Evolutionary conservation across 2,329 filamentous ascomycete species (phyloP).

Genomic region (Penicillium nordicum): DNA sequence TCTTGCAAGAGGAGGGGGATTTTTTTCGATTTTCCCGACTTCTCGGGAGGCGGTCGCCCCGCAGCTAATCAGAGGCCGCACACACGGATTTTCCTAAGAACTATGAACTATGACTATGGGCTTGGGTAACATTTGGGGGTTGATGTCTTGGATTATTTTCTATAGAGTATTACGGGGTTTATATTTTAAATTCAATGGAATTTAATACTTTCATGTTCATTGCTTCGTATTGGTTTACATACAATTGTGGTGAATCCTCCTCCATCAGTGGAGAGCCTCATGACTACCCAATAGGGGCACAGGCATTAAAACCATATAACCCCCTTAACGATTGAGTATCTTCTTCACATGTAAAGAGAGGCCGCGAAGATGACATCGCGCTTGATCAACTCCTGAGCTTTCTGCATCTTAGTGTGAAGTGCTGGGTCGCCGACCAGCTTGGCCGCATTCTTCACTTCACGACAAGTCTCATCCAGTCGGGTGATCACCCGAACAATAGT

Average conservation of each 20-base stretch:
- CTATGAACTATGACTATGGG: neutral
- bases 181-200: no score
- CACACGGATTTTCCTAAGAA: conserved; percentile 17
- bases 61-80: conserved; percentile 30
- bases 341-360: conserved; percentile 72
- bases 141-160: neutral
- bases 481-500: conserved; percentile 96
- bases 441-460: conserved; percentile 96
- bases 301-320: neutral
- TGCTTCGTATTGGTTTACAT: neutral
- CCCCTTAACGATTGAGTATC: neutral
- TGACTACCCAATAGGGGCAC: neutral
- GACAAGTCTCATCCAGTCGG: conserved; percentile 87
- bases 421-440: conserved; percentile 91
- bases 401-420: conserved; percentile 94
- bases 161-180: neutral
- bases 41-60: conserved; percentile 23
- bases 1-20: conserved; percentile 18
- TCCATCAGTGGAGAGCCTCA: neutral
- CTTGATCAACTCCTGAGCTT: conserved; percentile 96
- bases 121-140: neutral
- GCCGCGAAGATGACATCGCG: conserved; percentile 89
- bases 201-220: neutral
- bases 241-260: neutral
- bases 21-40: conserved; percentile 23